These are phyloP conservation scores for Populus simonii DNA, from an alignment of 345 rosid species.

Conservation along the genomic window DNA sequence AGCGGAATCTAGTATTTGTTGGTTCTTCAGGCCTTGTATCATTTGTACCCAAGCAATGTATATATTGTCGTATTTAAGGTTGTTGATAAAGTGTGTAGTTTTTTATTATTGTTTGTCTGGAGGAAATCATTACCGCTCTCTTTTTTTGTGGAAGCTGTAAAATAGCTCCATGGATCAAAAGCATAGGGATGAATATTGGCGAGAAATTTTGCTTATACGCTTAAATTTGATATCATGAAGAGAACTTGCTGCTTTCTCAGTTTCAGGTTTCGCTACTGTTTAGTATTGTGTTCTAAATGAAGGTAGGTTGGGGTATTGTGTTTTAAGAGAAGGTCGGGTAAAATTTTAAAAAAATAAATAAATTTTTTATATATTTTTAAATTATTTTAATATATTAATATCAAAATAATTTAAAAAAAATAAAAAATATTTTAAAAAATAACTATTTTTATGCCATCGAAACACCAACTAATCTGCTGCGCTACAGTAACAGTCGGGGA, in stretches of 20 bases:
- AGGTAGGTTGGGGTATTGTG: too few species aligned
- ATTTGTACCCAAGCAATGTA: background rate
- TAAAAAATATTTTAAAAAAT: too few species aligned
- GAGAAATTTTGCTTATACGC: background rate
- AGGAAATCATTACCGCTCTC: background rate
- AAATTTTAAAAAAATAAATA: too few species aligned
- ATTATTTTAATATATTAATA: too few species aligned
- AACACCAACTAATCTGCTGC: too few species aligned
- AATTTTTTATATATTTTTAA: too few species aligned
- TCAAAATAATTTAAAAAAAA: too few species aligned
- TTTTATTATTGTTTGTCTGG: background rate
- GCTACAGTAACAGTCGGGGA: background rate
- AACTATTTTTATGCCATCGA: too few species aligned
- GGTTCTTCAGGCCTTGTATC: background rate
- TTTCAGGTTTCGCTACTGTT: background rate
- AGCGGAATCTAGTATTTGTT: slow-evolving; percentile 1
- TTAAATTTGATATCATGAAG: background rate
- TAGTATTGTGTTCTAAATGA: too few species aligned
- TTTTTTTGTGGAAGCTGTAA: background rate
- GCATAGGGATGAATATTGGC: background rate
- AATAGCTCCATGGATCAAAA: background rate
- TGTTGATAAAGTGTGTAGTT: background rate
- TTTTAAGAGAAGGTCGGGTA: too few species aligned
- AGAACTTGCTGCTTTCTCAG: background rate
- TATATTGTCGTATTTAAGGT: slow-evolving; percentile 3